Percentiles rank a stretch among this genome's conserved stretches.
Evolutionary conservation across 495 filamentous ascomycete species (phyloP).

Genomic region (Podospora anserina): DNA sequence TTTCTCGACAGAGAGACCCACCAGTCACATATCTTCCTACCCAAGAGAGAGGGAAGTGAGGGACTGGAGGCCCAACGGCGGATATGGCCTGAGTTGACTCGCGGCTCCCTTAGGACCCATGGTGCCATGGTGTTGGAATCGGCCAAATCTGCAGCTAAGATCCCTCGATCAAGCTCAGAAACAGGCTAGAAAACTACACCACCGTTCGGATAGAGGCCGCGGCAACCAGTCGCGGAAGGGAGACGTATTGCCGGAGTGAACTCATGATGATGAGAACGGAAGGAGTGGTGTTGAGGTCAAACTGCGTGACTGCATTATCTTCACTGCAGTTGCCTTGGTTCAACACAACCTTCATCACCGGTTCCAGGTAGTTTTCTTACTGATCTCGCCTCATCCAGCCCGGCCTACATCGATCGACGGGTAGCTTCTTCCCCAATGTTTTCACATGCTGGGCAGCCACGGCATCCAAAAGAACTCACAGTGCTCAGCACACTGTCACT

Average conservation of each 20-base stretch:
- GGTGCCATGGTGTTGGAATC: not conserved
- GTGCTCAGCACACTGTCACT: conserved; percentile 11
- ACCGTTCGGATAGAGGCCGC: not conserved
- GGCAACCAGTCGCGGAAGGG: not conserved
- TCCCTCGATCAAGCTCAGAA: not conserved
- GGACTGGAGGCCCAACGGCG: not conserved
- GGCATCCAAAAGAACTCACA: conserved; percentile 6
- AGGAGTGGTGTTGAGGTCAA: not conserved
- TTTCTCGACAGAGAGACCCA: not conserved
- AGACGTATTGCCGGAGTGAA: not conserved
- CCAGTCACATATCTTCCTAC: not conserved
- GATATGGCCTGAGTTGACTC: not conserved
- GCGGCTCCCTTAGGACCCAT: not conserved
- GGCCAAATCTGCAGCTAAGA: not conserved
- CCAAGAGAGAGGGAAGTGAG: not conserved
- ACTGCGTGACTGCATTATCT: too few species aligned
- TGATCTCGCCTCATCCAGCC: not conserved
- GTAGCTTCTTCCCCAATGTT: not conserved
- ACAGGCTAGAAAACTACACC: not conserved
- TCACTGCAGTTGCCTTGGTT: too few species aligned
- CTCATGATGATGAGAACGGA: not conserved
- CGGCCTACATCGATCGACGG: conserved; percentile 7
- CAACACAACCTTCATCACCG: too few species aligned
- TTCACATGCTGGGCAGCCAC: conserved; percentile 12
- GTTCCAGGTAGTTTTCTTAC: not conserved